Conservation (phyloP, 2,329 filamentous ascomycete species). For the Apiospora saccharicola region DNA sequence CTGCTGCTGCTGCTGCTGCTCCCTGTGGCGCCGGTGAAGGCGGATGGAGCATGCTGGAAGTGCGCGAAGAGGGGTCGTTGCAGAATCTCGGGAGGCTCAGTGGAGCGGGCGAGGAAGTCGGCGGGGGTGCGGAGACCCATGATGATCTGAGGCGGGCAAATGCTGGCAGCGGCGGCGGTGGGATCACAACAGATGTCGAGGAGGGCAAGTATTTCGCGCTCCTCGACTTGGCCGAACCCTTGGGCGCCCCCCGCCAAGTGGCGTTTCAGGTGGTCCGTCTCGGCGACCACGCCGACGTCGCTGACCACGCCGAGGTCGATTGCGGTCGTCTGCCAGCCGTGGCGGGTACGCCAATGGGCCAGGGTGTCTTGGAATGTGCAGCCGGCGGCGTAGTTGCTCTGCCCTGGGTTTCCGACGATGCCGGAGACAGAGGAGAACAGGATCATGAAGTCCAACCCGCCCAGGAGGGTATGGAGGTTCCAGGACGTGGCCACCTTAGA, state of each 20-base stretch:
- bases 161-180: not conserved
- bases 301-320: not conserved
- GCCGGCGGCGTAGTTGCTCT: constrained; percentile 10
- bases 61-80: constrained; percentile 21
- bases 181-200: not conserved
- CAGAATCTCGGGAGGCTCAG: not conserved
- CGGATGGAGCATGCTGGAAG: not conserved
- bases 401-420: not conserved
- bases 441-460: constrained; percentile 3
- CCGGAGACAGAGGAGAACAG: constrained; percentile 1
- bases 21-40: no score
- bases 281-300: not conserved
- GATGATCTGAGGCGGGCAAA: not conserved
- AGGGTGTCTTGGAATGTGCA: not conserved
- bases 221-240: not conserved
- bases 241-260: not conserved
- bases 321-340: not conserved
- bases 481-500: not conserved
- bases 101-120: not conserved
- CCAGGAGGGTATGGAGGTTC: not conserved
- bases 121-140: constrained; percentile 3
- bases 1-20: not conserved
- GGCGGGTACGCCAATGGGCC: not conserved
- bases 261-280: not conserved
- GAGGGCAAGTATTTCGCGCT: not conserved